Conservation (phyloP, 2,329 filamentous ascomycete species). For the Penicillium vulpinum region DNA sequence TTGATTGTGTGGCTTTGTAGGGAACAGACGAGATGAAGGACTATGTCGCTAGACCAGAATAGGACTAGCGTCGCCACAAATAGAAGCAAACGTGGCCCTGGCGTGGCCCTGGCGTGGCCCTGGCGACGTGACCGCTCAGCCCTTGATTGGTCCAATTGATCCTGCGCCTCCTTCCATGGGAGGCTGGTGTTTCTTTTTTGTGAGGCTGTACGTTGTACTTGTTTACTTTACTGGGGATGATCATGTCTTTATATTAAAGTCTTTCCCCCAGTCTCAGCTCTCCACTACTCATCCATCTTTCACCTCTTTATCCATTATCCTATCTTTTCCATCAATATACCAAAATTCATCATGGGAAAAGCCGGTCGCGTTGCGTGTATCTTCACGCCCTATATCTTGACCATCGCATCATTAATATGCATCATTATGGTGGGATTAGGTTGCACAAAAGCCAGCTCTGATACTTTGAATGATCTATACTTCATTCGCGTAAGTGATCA, state of each 20-base stretch:
- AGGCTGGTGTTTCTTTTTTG: slow-evolving; percentile 20
- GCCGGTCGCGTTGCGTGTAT: slow-evolving; percentile 82
- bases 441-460: slow-evolving; percentile 53
- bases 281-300: slow-evolving; percentile 1
- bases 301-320: slow-evolving; percentile 3
- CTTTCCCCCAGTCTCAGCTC: not conserved
- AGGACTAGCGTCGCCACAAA: slow-evolving; percentile 16
- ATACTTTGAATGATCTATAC: slow-evolving; percentile 53
- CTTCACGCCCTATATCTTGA: slow-evolving; percentile 79
- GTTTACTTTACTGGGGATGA: not conserved
- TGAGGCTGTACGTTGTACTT: slow-evolving; percentile 19
- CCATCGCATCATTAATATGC: slow-evolving; percentile 73
- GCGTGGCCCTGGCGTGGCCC: slow-evolving; percentile 8
- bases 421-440: slow-evolving; percentile 59
- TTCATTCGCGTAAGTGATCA: slow-evolving; percentile 51
- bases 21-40: not conserved
- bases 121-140: slow-evolving; percentile 15
- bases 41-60: not conserved
- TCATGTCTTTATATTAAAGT: slow-evolving; percentile 13
- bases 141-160: slow-evolving; percentile 20
- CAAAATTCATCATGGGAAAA: slow-evolving; percentile 61
- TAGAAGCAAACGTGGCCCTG: slow-evolving; percentile 31
- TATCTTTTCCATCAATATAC: not conserved
- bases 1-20: not conserved
- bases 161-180: slow-evolving; percentile 23